These are phyloP conservation scores for Saccharomyces pastorianus DNA, from an alignment of 1,139 yeast species.

Conservation along the genomic window DNA sequence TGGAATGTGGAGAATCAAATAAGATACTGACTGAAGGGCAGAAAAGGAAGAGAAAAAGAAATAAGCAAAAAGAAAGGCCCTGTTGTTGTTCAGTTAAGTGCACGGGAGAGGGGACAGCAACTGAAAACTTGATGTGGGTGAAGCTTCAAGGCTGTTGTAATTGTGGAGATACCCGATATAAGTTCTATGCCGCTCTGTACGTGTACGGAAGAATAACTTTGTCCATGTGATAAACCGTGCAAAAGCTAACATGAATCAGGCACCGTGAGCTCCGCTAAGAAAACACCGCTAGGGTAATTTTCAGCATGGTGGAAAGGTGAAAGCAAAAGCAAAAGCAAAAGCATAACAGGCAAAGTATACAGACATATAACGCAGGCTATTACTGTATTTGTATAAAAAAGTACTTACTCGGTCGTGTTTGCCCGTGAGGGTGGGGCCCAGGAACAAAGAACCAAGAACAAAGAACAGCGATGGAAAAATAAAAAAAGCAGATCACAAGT, in stretches of 20 bases:
- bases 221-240: background rate
- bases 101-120: background rate
- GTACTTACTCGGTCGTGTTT: background rate
- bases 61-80: background rate
- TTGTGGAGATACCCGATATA: background rate
- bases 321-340: background rate
- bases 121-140: background rate
- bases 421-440: background rate
- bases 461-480: background rate
- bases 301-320: background rate
- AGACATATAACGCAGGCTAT: background rate
- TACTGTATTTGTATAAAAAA: background rate
- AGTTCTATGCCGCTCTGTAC: background rate
- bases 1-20: background rate
- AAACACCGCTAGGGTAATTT: background rate
- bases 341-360: background rate
- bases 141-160: background rate
- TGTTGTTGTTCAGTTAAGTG: background rate
- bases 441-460: background rate
- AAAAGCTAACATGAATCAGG: background rate
- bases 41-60: background rate
- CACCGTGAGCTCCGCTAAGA: background rate
- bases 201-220: background rate
- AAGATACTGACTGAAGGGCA: background rate
- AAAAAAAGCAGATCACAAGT: conserved; percentile 11